Evolutionary conservation across 2,329 filamentous ascomycete genomes (phyloP).

Genomic region (Cladosporium halotolerans): DNA sequence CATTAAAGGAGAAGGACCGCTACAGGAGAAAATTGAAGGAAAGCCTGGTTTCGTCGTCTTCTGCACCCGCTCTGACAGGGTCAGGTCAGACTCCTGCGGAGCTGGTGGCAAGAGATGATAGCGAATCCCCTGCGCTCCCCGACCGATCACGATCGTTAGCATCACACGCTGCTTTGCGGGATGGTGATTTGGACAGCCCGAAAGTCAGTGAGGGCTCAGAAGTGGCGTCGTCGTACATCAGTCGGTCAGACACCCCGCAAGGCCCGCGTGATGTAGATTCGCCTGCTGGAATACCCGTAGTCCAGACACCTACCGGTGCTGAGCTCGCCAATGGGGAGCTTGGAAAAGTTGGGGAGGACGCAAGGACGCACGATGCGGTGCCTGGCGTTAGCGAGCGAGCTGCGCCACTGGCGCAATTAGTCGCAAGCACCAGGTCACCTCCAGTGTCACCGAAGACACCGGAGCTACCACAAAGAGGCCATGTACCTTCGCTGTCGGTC

Average conservation of each 20-base stretch:
- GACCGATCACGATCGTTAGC: neutral
- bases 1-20: slow-evolving; percentile 88
- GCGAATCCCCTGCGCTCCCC: slow-evolving; percentile 20
- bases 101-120: slow-evolving; percentile 19
- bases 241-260: slow-evolving; percentile 28
- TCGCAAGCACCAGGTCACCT: slow-evolving; percentile 17
- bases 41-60: slow-evolving; percentile 43
- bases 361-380: slow-evolving; percentile 5
- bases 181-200: slow-evolving; percentile 23
- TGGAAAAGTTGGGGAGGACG: slow-evolving; percentile 11
- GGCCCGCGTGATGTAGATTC: slow-evolving; percentile 16
- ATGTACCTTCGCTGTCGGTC: slow-evolving; percentile 7
- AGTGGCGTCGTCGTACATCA: slow-evolving; percentile 13
- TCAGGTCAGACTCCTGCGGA: slow-evolving; percentile 14
- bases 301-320: slow-evolving; percentile 19
- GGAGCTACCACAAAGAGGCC: slow-evolving; percentile 13
- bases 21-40: slow-evolving; percentile 91
- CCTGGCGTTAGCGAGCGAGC: slow-evolving; percentile 9
- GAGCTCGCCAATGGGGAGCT: slow-evolving; percentile 14
- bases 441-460: slow-evolving; percentile 19
- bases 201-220: slow-evolving; percentile 26
- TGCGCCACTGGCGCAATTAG: slow-evolving; percentile 10
- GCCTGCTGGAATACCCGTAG: slow-evolving; percentile 18
- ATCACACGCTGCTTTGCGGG: slow-evolving; percentile 16
- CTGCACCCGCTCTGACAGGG: slow-evolving; percentile 23